Conservation (phyloP, 225 moss, liverwort and hornwort species). For the Neckera pumila region DNA sequence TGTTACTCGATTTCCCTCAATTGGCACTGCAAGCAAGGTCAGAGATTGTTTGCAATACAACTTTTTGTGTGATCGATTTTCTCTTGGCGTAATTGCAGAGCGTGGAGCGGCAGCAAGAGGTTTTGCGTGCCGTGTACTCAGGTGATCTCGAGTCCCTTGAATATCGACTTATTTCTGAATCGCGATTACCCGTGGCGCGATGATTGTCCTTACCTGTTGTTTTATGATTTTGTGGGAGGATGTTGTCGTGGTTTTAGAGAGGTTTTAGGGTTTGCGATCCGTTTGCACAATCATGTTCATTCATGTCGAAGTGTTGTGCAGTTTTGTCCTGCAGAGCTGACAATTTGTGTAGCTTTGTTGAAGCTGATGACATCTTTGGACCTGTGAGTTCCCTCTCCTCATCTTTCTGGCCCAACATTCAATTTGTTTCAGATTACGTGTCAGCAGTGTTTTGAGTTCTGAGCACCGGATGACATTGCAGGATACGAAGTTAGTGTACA, state of each 20-base stretch:
- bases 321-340: conserved; percentile 81
- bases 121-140: conserved; percentile 57
- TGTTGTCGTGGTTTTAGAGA: not conserved
- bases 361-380: conserved; percentile 88
- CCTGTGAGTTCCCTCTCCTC: conserved; percentile 47
- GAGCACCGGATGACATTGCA: conserved; percentile 8
- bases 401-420: not conserved
- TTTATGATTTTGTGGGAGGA: not conserved
- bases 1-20: not conserved
- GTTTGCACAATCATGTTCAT: not conserved
- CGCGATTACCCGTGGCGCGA: not conserved
- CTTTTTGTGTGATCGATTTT: not conserved
- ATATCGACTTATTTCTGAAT: not conserved
- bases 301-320: conserved; percentile 29
- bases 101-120: conserved; percentile 86
- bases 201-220: not conserved
- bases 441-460: not conserved
- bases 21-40: not conserved
- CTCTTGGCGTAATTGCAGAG: conserved; percentile 32
- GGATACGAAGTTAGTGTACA: conserved; percentile 92
- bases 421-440: not conserved
- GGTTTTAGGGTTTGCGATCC: not conserved
- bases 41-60: not conserved
- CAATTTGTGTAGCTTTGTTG: conserved; percentile 77
- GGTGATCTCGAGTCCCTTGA: conserved; percentile 19